Conservation (phyloP, 2,329 filamentous ascomycete genomes). For the Curvularia eragrostidis region DNA sequence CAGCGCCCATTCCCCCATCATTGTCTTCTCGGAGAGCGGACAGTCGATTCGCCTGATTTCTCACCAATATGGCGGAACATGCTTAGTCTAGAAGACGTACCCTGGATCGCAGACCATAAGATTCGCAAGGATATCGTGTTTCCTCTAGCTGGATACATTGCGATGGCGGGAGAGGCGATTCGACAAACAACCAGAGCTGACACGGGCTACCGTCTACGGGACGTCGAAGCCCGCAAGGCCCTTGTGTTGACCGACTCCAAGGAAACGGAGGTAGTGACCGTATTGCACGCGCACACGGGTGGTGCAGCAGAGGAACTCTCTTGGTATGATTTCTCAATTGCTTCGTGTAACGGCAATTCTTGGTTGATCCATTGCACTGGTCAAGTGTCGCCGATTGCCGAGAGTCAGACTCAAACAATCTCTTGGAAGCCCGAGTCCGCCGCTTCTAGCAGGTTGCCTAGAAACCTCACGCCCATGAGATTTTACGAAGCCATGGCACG, state of each 20-base stretch:
- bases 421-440: background rate
- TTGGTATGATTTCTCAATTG: conserved; percentile 19
- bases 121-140: conserved; percentile 52
- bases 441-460: background rate
- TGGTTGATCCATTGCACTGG: conserved; percentile 30
- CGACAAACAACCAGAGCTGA: conserved; percentile 1
- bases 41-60: conserved; percentile 3
- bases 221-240: no score
- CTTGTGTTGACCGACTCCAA: no score
- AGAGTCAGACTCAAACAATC: background rate
- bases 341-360: conserved; percentile 17
- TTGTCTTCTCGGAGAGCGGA: conserved; percentile 17
- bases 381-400: no score
- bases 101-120: conserved; percentile 57
- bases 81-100: conserved; percentile 31
- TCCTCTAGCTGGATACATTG: conserved; percentile 54
- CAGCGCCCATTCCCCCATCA: conserved; percentile 12
- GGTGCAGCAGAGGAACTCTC: no score
- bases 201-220: no score
- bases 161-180: conserved; percentile 50
- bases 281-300: no score
- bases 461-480: background rate
- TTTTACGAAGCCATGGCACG: background rate
- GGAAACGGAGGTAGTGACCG: no score
- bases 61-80: conserved; percentile 18